These are phyloP conservation scores for Syncephalastrum monosporum DNA, from an alignment of 371 early-diverging fungal species.

Conservation along the genomic window DNA sequence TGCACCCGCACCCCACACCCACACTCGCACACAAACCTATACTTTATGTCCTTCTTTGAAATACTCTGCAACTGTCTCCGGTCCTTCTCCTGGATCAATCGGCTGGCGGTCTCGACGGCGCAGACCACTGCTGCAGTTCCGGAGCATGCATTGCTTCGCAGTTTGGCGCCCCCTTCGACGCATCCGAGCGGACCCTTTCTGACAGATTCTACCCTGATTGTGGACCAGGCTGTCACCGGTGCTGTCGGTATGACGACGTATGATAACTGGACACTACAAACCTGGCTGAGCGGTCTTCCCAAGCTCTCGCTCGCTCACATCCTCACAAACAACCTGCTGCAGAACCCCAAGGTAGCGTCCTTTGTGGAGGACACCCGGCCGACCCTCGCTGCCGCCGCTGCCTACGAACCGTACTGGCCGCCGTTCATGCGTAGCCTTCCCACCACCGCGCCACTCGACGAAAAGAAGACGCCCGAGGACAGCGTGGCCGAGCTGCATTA, in stretches of 20 bases:
- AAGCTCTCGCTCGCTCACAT: conserved; percentile 33
- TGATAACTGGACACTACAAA: conserved; percentile 22
- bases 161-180: neutral
- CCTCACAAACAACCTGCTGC: conserved; percentile 22
- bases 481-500: conserved; percentile 10
- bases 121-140: too few relatives aligned
- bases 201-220: conserved; percentile 25
- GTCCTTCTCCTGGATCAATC: too few relatives aligned
- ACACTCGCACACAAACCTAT: too few relatives aligned
- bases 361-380: conserved; percentile 17
- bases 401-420: too few relatives aligned
- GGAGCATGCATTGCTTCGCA: too few relatives aligned
- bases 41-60: too few relatives aligned
- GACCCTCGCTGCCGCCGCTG: neutral
- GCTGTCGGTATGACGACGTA: conserved; percentile 7
- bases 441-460: too few relatives aligned
- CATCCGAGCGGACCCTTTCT: conserved; percentile 9
- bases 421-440: too few relatives aligned
- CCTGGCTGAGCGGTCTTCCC: conserved; percentile 27
- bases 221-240: conserved; percentile 10
- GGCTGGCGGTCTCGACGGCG: too few relatives aligned
- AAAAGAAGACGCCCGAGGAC: neutral
- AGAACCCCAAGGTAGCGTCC: conserved; percentile 17
- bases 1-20: too few relatives aligned
- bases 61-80: too few relatives aligned